Conservation (phyloP, 176 grass and related monocot genomes). For the Panicum miliaceum region DNA sequence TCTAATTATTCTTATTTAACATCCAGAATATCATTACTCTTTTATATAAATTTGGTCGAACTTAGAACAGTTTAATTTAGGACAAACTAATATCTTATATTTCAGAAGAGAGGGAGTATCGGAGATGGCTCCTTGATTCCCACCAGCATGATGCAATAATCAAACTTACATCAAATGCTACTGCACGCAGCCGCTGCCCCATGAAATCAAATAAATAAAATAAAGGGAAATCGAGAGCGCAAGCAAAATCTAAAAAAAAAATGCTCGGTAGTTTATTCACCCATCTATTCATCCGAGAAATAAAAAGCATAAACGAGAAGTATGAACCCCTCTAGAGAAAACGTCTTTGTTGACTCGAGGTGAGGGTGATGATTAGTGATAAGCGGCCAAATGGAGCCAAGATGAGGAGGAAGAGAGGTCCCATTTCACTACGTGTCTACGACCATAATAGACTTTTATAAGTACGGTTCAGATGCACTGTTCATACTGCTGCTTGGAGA, state of each 20-base stretch:
- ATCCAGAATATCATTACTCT: no score
- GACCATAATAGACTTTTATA: not conserved
- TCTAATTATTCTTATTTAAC: no score
- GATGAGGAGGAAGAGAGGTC: not conserved
- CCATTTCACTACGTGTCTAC: not conserved
- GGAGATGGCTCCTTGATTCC: not conserved
- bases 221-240: not conserved
- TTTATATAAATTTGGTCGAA: no score
- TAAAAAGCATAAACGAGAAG: not conserved
- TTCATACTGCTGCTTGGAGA: not conserved
- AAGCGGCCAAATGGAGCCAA: slow-evolving; percentile 7
- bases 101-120: no score
- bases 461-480: not conserved
- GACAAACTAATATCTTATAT: no score
- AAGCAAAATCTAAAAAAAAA: not conserved
- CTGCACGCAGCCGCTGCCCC: not conserved
- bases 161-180: not conserved
- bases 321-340: not conserved
- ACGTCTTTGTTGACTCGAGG: not conserved
- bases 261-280: no score
- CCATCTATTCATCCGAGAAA: not conserved
- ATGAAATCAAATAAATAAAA: not conserved
- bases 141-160: not conserved
- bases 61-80: no score
- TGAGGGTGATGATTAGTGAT: not conserved